Evolutionary conservation across 306 rosid species (phyloP).

Genomic region (Malus sylvestris): DNA sequence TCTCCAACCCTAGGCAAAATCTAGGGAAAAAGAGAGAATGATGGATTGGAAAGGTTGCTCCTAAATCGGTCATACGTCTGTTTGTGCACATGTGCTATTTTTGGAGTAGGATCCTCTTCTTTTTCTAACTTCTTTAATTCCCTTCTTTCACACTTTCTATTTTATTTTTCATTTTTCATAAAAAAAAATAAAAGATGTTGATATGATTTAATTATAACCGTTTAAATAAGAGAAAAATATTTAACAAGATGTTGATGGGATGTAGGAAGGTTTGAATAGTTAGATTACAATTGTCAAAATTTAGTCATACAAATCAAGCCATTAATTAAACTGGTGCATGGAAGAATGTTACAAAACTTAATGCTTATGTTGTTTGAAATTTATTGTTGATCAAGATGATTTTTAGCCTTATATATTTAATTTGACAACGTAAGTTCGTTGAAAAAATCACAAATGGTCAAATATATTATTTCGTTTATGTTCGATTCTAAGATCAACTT

Average conservation of each 20-base stretch:
- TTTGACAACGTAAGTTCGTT: too few species aligned
- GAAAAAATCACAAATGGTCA: too few species aligned
- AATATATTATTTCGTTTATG: too few species aligned
- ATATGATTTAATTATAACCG: accelerated
- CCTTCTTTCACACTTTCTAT: too few species aligned
- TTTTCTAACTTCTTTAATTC: too few species aligned
- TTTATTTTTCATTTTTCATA: accelerated
- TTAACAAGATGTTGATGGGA: neutral
- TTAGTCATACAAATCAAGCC: neutral
- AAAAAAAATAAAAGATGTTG: too few species aligned
- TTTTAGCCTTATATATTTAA: too few species aligned
- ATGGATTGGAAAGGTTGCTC: neutral
- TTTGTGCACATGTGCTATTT: neutral
- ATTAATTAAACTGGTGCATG: neutral
- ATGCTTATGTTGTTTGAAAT: too few species aligned
- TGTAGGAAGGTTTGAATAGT: neutral
- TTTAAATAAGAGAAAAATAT: neutral
- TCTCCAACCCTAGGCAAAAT: neutral
- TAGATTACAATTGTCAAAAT: neutral
- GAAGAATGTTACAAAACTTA: too few species aligned
- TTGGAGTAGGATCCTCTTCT: too few species aligned
- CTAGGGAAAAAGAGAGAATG: neutral
- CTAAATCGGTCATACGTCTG: neutral
- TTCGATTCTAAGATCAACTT: too few species aligned
- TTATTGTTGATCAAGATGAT: too few species aligned